Percentiles rank a stretch among this genome's conserved stretches.
Conservation (phyloP, 2,329 filamentous ascomycete species). For the Bimuria novae-zelandiae region DNA sequence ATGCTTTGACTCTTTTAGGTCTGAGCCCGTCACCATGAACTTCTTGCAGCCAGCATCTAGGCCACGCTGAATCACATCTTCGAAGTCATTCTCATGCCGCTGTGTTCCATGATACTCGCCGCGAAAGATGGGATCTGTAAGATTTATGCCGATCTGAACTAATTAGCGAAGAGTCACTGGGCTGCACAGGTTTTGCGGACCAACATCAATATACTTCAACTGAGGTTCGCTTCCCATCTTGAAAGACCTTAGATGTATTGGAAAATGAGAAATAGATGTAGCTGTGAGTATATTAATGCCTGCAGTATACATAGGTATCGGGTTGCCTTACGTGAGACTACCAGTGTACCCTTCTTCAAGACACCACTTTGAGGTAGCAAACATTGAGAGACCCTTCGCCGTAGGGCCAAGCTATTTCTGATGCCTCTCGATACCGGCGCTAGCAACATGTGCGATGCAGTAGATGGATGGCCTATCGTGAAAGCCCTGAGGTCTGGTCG, state of each 20-base stretch:
- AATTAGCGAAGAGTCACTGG: constrained; percentile 14
- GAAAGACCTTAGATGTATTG: neutral
- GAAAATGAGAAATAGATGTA: neutral
- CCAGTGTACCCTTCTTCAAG: neutral
- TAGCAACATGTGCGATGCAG: constrained; percentile 15
- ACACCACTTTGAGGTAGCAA: neutral
- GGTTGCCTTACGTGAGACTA: neutral
- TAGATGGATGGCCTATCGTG: neutral
- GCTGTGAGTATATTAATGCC: neutral
- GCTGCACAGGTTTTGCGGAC: constrained; percentile 32
- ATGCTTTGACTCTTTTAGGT: constrained; percentile 75
- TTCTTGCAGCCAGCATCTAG: constrained; percentile 80
- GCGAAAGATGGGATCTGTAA: constrained; percentile 88
- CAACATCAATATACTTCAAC: constrained; percentile 51
- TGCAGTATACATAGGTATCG: neutral
- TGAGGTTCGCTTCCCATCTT: constrained; percentile 17
- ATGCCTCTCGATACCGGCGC: neutral
- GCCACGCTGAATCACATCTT: constrained; percentile 78
- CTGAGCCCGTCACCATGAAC: constrained; percentile 91
- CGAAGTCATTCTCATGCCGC: constrained; percentile 73
- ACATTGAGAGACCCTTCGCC: neutral
- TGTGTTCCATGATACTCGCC: constrained; percentile 83
- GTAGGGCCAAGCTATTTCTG: neutral
- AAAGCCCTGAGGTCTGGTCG: neutral
- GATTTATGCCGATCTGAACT: constrained; percentile 82